Conservation (phyloP, 2,329 filamentous ascomycete genomes). For the Sporothrix brasiliensis region DNA sequence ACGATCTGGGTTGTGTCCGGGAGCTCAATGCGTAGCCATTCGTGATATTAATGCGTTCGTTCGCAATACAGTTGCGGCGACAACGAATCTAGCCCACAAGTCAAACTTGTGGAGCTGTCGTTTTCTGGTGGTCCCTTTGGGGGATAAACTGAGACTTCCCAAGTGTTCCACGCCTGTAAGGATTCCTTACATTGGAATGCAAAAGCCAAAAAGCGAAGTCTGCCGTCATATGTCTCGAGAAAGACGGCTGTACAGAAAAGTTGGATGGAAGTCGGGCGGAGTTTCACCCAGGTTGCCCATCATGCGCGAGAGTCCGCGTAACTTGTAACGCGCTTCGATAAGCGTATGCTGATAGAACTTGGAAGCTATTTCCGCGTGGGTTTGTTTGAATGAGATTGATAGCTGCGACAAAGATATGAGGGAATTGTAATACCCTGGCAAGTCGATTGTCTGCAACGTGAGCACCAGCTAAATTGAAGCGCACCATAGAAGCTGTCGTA, state of each 20-base stretch:
- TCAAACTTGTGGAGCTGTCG: neutral
- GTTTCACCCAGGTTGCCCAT: neutral
- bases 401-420: neutral
- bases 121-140: neutral
- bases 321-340: slow-evolving; percentile 14
- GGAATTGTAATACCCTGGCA: slow-evolving; percentile 4
- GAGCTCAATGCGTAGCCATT: neutral
- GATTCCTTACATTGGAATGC: neutral
- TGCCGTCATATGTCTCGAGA: neutral
- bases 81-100: slow-evolving; percentile 9
- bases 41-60: neutral
- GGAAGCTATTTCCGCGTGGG: neutral
- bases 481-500: no score
- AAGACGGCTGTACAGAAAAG: slow-evolving; percentile 13
- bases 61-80: neutral
- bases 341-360: slow-evolving; percentile 5
- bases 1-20: neutral
- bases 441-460: neutral
- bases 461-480: no score
- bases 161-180: neutral
- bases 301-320: neutral
- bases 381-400: slow-evolving; percentile 3
- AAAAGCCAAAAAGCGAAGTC: neutral
- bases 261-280: neutral
- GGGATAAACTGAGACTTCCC: neutral